Conservation (phyloP, 129 eudicot species). For the Dittrichia graveolens region DNA sequence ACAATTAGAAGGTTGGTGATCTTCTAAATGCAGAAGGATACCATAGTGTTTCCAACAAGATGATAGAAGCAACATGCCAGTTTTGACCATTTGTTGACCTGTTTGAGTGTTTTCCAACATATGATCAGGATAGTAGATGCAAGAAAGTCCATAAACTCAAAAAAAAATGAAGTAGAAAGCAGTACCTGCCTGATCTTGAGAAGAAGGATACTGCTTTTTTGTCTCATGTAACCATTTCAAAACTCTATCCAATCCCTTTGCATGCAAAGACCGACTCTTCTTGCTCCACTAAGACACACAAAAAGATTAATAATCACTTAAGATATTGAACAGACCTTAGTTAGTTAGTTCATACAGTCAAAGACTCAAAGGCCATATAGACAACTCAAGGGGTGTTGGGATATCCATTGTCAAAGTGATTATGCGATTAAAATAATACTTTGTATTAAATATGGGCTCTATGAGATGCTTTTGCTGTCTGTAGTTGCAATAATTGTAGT, state of each 20-base stretch:
- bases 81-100: constrained; percentile 50
- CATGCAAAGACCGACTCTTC: constrained; percentile 82
- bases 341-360: background rate
- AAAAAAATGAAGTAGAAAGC: background rate
- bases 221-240: constrained; percentile 63
- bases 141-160: background rate
- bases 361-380: background rate
- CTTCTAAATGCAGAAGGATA: constrained; percentile 68
- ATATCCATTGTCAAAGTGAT: background rate
- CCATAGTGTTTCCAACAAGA: constrained; percentile 98
- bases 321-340: background rate
- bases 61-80: constrained; percentile 73
- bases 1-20: constrained; percentile 46
- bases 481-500: background rate
- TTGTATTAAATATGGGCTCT: background rate
- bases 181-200: constrained; percentile 61
- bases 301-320: background rate
- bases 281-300: constrained; percentile 74
- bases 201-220: constrained; percentile 41
- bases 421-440: background rate
- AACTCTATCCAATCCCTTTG: constrained; percentile 70
- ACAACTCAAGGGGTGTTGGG: background rate
- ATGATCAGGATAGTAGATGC: constrained; percentile 2
- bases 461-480: background rate
- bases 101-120: constrained; percentile 32